Conservation (phyloP, 2,329 filamentous ascomycete genomes). For the Talaromyces atroroseus region DNA sequence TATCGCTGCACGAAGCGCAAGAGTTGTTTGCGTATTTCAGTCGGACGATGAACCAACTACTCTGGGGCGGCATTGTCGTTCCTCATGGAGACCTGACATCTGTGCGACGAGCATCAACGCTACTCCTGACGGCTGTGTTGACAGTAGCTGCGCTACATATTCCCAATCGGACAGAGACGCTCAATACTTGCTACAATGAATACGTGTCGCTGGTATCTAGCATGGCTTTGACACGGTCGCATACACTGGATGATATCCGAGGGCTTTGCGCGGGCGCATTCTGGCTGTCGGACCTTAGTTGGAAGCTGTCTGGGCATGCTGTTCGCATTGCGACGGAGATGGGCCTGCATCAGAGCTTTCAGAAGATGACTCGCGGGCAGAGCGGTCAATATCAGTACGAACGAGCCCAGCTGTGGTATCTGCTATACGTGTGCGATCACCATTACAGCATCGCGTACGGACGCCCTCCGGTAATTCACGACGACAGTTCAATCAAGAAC, state of each 20-base stretch:
- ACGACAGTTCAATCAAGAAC: constrained; percentile 53
- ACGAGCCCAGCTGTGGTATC: constrained; percentile 56
- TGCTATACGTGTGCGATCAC: constrained; percentile 61
- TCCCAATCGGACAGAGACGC: constrained; percentile 48
- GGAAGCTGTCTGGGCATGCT: constrained; percentile 57
- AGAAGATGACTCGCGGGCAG: constrained; percentile 45
- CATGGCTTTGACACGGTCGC: constrained; percentile 54
- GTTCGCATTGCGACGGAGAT: constrained; percentile 55
- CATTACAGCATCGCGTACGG: constrained; percentile 60
- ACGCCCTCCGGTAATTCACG: constrained; percentile 53
- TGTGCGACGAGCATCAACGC: constrained; percentile 50
- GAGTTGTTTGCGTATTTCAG: constrained; percentile 49
- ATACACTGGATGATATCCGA: constrained; percentile 54
- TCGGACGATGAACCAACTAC: constrained; percentile 46
- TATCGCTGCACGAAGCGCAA: constrained; percentile 47
- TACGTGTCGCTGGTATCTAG: constrained; percentile 53
- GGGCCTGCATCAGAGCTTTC: constrained; percentile 51
- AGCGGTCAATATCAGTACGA: constrained; percentile 50
- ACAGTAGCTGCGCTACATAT: constrained; percentile 57
- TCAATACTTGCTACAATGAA: constrained; percentile 52
- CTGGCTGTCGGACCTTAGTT: constrained; percentile 59
- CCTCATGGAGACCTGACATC: constrained; percentile 47
- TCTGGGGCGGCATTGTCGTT: constrained; percentile 50
- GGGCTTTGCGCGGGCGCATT: constrained; percentile 58
- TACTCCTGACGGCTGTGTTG: constrained; percentile 52